These are phyloP conservation scores for Solanum lycopersicoides DNA, from an alignment of 257 asterid species.

Conservation along the genomic window DNA sequence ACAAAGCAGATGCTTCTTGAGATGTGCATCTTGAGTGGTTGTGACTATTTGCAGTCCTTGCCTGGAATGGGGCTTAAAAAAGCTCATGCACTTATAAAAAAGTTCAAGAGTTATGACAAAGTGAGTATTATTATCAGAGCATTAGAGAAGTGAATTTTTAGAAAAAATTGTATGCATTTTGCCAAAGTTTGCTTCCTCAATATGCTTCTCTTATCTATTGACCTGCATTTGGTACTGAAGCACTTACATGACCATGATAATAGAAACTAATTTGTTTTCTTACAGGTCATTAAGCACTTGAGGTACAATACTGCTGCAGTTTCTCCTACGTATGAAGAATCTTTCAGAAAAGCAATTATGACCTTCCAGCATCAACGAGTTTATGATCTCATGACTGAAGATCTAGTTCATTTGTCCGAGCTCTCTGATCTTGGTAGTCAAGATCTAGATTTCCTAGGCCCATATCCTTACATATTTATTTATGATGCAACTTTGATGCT, in stretches of 20 bases:
- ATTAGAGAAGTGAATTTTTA: neutral
- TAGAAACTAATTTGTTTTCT: neutral
- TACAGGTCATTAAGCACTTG: conserved; percentile 87
- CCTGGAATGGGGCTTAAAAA: conserved; percentile 97
- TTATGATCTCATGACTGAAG: conserved; percentile 58
- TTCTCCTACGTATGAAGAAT: conserved; percentile 66
- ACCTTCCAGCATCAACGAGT: conserved; percentile 91
- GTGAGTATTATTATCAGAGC: conserved; percentile 22
- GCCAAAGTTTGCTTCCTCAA: neutral
- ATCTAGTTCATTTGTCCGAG: conserved; percentile 53
- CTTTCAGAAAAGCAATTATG: conserved; percentile 75
- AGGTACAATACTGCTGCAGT: conserved; percentile 53
- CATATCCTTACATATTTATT: conserved; percentile 63
- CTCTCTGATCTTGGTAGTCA: conserved; percentile 30
- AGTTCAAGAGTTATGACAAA: conserved; percentile 58
- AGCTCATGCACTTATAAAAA: conserved; percentile 75
- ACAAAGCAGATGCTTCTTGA: conserved; percentile 85
- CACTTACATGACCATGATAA: neutral
- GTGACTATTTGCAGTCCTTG: conserved; percentile 86
- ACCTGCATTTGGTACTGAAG: neutral
- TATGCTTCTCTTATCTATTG: neutral
- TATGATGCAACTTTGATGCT: neutral
- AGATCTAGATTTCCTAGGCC: conserved; percentile 76
- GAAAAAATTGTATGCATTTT: neutral
- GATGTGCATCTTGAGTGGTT: conserved; percentile 96